Evolutionary conservation across 371 early-diverging fungal genomes (phyloP), one percentile per base, ranked within the genome.

Genomic region (Mortierella sp.): DNA sequence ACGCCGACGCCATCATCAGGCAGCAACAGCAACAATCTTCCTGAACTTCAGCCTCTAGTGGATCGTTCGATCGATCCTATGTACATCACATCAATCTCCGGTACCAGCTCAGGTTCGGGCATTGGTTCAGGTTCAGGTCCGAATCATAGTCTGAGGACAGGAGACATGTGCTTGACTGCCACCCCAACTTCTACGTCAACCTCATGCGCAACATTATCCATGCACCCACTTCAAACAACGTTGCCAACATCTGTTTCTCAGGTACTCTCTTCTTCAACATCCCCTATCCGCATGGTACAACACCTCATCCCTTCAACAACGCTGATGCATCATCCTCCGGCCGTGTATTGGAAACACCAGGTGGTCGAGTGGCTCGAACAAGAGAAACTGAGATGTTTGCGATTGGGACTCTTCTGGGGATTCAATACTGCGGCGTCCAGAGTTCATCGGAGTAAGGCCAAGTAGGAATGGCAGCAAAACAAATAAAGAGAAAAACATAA

Each of bases 361-460:
- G 76, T 75, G 11, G 65, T 64, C 3, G 76, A 75, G 31, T 75
- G 76, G 76, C 28, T 75, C 26, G 76, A 75, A 52, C 76, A 64
- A n/a, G 76, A 75, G 27, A 75, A 75, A 31, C 31, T 75, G 30
- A 50, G 76, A 14, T 64, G 69, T 31, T 42, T 75, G 23, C 31
- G 76, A 9, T 26, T 75, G 6, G 76, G 76, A 12, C 32, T 75
- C 14, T 75, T 68, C 34, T 75, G 76, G 76, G 61, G 69, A 11
- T 53, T 69, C 52, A 68, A 58, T 49, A 50, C 60, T 3, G 64
- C 37, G 6, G 39, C 69, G 0, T 64, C 64, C 11, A 47, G 61
- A 30, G 41, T 46, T 24, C 68, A 67, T 42, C 46, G 67, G n/a
- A 53, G 63, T n/a, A 72, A 60, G 37, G 14, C 37, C 7, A 7